These are phyloP conservation scores for Pseudogymnoascus sp. DNA, from an alignment of 2,329 filamentous ascomycete species.

Conservation along the genomic window DNA sequence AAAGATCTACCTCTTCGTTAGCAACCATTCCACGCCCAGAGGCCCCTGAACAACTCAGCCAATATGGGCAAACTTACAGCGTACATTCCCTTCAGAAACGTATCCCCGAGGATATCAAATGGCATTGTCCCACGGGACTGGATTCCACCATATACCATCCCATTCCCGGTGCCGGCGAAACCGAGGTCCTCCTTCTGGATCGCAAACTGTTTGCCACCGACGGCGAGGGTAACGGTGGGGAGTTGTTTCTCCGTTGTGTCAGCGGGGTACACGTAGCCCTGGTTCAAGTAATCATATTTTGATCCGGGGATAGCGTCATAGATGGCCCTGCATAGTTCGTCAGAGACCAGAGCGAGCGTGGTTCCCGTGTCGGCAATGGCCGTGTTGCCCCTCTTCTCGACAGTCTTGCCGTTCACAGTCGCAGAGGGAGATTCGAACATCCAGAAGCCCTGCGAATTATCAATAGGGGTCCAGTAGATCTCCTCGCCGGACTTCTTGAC, in stretches of 20 bases:
- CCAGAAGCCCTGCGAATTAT: conserved; percentile 62
- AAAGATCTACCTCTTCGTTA: conserved; percentile 39
- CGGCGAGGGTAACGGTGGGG: conserved; percentile 52
- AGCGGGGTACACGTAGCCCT: conserved; percentile 58
- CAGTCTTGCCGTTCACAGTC: conserved; percentile 47
- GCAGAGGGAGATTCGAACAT: conserved; percentile 50
- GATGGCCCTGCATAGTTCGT: conserved; percentile 50
- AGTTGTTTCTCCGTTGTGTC: conserved; percentile 42
- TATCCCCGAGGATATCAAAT: conserved; percentile 52
- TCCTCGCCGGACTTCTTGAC: conserved; percentile 45
- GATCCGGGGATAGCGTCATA: conserved; percentile 57
- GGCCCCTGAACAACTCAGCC: no score
- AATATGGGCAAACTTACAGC: conserved; percentile 34
- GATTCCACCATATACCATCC: conserved; percentile 51
- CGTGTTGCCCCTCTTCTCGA: conserved; percentile 46
- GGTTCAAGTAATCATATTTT: conserved; percentile 44
- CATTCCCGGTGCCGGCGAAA: conserved; percentile 44
- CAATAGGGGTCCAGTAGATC: conserved; percentile 52
- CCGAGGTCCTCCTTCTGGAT: conserved; percentile 52
- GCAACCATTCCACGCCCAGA: not conserved
- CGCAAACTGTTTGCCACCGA: conserved; percentile 50
- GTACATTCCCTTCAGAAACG: conserved; percentile 51
- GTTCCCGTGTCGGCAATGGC: conserved; percentile 68
- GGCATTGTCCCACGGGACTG: conserved; percentile 45
- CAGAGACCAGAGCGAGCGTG: conserved; percentile 56